These are phyloP conservation scores for Xylaria bambusicola DNA, from an alignment of 495 filamentous ascomycete species.

Conservation along the genomic window DNA sequence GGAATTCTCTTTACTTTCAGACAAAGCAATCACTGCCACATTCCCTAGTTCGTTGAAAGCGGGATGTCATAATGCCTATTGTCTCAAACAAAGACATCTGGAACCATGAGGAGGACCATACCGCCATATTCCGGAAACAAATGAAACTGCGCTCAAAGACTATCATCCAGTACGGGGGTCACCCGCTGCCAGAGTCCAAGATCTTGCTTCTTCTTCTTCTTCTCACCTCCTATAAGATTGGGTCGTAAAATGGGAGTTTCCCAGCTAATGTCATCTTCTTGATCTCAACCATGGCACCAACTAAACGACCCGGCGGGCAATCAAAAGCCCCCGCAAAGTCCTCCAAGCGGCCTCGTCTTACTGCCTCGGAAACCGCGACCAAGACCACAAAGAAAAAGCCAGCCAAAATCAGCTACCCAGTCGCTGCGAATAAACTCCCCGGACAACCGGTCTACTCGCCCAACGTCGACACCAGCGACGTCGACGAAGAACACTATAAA, in stretches of 20 bases:
- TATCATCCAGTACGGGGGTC: not conserved
- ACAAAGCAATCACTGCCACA: not conserved
- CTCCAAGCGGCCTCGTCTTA: constrained; percentile 4
- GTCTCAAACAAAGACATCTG: constrained; percentile 4
- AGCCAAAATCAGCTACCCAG: not conserved
- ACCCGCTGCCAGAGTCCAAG: not conserved
- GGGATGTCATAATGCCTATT: constrained; percentile 3
- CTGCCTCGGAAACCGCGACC: not conserved
- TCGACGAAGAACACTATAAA: not conserved
- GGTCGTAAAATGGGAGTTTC: not conserved
- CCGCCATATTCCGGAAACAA: constrained; percentile 3
- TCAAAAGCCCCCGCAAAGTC: not conserved
- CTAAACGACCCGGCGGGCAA: not conserved
- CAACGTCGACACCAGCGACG: constrained; percentile 2
- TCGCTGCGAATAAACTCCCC: not conserved
- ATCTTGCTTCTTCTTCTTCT: not conserved
- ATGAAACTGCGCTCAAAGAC: not conserved
- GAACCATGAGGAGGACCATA: not conserved
- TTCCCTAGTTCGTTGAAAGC: constrained; percentile 14
- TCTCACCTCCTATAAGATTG: not conserved
- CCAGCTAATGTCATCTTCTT: not conserved
- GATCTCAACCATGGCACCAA: not conserved
- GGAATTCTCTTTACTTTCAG: not conserved
- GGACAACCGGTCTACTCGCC: not conserved
- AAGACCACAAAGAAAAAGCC: not conserved